Evolutionary conservation across 169 alveolate genomes (phyloP), one percentile per base, ranked within the genome.

Genomic region (Fabrea salina): DNA sequence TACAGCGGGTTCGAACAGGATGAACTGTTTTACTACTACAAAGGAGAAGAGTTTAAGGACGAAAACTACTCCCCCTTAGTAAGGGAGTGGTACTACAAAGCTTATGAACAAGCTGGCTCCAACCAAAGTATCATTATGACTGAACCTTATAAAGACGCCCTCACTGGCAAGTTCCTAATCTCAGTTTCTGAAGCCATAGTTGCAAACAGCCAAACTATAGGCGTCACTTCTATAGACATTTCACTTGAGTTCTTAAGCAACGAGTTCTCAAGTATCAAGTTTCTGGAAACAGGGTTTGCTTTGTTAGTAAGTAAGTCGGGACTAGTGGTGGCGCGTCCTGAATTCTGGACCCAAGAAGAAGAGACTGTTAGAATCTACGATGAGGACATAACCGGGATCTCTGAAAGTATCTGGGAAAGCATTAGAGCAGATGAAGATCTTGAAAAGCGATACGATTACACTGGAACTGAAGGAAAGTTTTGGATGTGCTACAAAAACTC

Each of bases 81-180:
- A 5, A 25, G 79, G 25, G 79, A 70, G 32, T 70, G 79, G 66
- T 70, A 70, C 67, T 70, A 70, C 25, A 70, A 70, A 25, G 79
- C 79, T 19, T n/a, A 41, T 37, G 39, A 41, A 19, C 16, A 32
- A 35, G n/a, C n/a, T n/a, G n/a, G n/a, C n/a, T 16, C 44, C 0
- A 35, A 47, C 47, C 37, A 37, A 0, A 25, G 47, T 8, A 35
- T 47, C 2, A 25, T 30, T 6, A 47, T 70, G 19, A 70, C 79
- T 22, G 59, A 70, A 47, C 79, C 79, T 3, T 70, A 70, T 47
- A 70, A 19, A 27, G 79, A 70, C 22, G 59, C 66, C 25, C n/a
- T 11, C 19, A 44, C 35, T n/a, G 66, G 66, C 5, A 30, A 43
- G 30, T 64, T 51, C 57, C 16, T 64, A 19, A 64, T 64, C 5